A percentile compares a stretch with the other conserved stretches of the same genome.
Evolutionary conservation across 257 asterid species (phyloP).

Genomic region (Cordia subcordata): DNA sequence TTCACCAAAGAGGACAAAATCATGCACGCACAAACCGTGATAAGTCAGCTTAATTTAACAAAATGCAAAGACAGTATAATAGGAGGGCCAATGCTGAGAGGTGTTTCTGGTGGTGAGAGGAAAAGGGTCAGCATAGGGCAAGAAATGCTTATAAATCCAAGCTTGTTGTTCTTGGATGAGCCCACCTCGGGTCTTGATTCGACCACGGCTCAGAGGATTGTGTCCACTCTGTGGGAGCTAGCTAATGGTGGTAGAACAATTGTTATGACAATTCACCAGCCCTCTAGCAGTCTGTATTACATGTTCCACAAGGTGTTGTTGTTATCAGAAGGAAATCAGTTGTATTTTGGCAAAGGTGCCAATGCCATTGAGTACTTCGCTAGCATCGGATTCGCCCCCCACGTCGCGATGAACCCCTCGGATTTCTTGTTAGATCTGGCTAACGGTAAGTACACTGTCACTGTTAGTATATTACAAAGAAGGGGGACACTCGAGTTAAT

Average conservation of each 20-base stretch:
- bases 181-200: constrained; percentile 89
- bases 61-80: constrained; percentile 49
- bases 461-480: no score
- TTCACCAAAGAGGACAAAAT: constrained; percentile 35
- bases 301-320: constrained; percentile 73
- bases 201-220: constrained; percentile 69
- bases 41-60: constrained; percentile 48
- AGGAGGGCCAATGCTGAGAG: constrained; percentile 46
- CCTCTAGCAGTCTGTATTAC: constrained; percentile 69
- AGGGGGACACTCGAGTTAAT: no score
- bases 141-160: constrained; percentile 79
- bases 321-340: constrained; percentile 61
- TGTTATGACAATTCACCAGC: constrained; percentile 83
- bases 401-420: constrained; percentile 71
- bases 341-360: constrained; percentile 58
- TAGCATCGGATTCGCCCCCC: constrained; percentile 46
- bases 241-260: constrained; percentile 62
- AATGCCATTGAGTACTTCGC: constrained; percentile 53
- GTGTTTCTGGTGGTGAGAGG: constrained; percentile 78
- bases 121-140: constrained; percentile 85
- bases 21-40: constrained; percentile 45
- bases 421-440: constrained; percentile 85
- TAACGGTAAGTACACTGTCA: constrained; percentile 41
- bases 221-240: constrained; percentile 55
- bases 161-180: constrained; percentile 66